Evolutionary conservation across 2,329 filamentous ascomycete species (phyloP).

Genomic region (Ophiostoma sp.): DNA sequence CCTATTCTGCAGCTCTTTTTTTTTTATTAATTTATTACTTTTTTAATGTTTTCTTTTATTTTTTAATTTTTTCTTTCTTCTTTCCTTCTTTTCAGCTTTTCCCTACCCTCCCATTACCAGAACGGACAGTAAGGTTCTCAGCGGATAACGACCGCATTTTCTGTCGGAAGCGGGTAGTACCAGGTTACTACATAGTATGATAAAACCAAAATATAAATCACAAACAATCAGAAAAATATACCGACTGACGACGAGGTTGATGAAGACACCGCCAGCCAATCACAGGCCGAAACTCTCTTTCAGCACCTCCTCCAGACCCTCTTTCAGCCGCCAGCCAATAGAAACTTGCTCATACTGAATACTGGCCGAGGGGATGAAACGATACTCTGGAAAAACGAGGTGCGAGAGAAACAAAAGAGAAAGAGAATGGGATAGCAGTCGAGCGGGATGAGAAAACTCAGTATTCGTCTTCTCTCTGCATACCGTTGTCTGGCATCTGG

Average conservation of each 20-base stretch:
- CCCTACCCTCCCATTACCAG: too few relatives aligned
- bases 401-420: neutral
- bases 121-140: neutral
- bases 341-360: constrained; percentile 28
- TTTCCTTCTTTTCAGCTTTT: too few relatives aligned
- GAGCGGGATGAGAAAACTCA: neutral
- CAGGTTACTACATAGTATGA: neutral
- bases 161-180: neutral
- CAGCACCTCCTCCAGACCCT: constrained; percentile 10
- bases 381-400: neutral
- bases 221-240: neutral
- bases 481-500: neutral
- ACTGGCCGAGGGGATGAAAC: neutral
- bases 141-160: neutral
- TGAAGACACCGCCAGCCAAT: neutral
- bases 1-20: neutral
- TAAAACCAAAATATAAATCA: too few relatives aligned
- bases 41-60: too few relatives aligned
- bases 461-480: neutral
- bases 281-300: neutral
- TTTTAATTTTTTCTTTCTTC: too few relatives aligned
- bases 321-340: constrained; percentile 21
- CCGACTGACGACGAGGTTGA: neutral
- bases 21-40: too few relatives aligned
- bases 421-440: neutral